phyloP scores from a whole-genome alignment of 2,329 filamentous ascomycete genomes.

The Stachybotrys chartarum region DNA sequence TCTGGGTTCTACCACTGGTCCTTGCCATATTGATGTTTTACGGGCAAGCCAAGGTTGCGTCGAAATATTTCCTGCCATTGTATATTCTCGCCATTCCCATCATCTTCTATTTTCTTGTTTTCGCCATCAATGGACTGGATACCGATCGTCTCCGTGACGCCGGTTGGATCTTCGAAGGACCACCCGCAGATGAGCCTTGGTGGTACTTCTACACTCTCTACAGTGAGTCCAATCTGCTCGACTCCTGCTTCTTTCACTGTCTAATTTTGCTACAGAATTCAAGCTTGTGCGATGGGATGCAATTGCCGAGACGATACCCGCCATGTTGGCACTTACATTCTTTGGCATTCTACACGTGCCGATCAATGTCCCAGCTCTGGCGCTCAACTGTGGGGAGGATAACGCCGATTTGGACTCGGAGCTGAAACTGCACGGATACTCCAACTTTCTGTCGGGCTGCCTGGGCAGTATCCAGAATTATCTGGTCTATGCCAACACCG shows the following conservation, averaged over 20 bases:
- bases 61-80: conserved; percentile 76
- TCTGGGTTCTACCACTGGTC: conserved; percentile 76
- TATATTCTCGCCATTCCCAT: conserved; percentile 77
- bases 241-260: no score
- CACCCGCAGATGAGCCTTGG: conserved; percentile 80
- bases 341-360: conserved; percentile 96
- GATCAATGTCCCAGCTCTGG: conserved; percentile 93
- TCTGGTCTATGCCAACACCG: conserved; percentile 92
- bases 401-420: conserved; percentile 87
- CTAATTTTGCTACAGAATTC: conserved; percentile 51
- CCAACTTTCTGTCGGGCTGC: conserved; percentile 83
- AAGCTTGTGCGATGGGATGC: conserved; percentile 76
- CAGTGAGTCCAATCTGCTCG: conserved; percentile 45
- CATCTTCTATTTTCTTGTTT: conserved; percentile 72
- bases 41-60: conserved; percentile 67
- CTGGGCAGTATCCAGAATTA: conserved; percentile 93
- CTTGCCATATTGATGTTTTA: conserved; percentile 72
- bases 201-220: conserved; percentile 98
- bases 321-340: conserved; percentile 95
- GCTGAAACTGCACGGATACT: conserved; percentile 85
- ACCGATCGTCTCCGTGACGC: conserved; percentile 58
- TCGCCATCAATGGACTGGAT: conserved; percentile 59
- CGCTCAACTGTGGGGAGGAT: conserved; percentile 85
- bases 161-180: conserved; percentile 90
- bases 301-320: conserved; percentile 75